Evolutionary conservation across 192 early-diverging fungal genomes (phyloP).

Genomic region (Backusella mclennaniae): DNA sequence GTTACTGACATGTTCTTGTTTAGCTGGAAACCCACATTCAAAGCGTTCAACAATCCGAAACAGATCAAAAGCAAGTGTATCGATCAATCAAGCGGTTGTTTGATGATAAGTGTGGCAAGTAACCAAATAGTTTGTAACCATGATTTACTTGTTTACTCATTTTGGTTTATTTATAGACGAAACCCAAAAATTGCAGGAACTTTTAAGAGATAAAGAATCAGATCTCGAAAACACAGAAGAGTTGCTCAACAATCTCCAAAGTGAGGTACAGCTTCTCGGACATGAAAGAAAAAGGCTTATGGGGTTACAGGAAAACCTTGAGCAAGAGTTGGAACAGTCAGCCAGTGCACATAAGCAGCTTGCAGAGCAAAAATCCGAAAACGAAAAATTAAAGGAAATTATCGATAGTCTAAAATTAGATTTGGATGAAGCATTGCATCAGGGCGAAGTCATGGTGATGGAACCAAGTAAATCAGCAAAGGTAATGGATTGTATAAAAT

Average conservation of each 20-base stretch:
- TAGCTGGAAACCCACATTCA: constrained; percentile 42
- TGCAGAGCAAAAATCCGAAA: constrained; percentile 40
- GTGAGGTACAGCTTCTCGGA: constrained; percentile 26
- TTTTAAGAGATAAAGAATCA: constrained; percentile 36
- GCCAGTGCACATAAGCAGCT: constrained; percentile 35
- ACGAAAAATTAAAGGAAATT: constrained; percentile 35
- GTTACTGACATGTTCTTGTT: background rate
- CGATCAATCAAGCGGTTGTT: constrained; percentile 34
- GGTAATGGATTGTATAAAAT: background rate
- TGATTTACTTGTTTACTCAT: background rate
- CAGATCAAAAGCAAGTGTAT: constrained; percentile 44
- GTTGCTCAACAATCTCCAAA: constrained; percentile 28
- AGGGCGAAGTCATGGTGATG: background rate
- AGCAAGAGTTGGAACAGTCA: constrained; percentile 29
- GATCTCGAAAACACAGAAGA: constrained; percentile 32
- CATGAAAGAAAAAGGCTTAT: constrained; percentile 39
- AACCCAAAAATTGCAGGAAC: constrained; percentile 41
- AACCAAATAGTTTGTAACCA: background rate
- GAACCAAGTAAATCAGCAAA: background rate
- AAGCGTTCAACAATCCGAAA: constrained; percentile 33
- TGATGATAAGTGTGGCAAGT: constrained; percentile 44
- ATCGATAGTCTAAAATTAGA: constrained; percentile 43
- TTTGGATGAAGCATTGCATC: constrained; percentile 37
- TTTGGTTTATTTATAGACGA: constrained; percentile 27
- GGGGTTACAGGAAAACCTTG: constrained; percentile 24